phyloP scores from a whole-genome alignment of 768 basidiomycete genomes.

The Lactifluus volemus region DNA sequence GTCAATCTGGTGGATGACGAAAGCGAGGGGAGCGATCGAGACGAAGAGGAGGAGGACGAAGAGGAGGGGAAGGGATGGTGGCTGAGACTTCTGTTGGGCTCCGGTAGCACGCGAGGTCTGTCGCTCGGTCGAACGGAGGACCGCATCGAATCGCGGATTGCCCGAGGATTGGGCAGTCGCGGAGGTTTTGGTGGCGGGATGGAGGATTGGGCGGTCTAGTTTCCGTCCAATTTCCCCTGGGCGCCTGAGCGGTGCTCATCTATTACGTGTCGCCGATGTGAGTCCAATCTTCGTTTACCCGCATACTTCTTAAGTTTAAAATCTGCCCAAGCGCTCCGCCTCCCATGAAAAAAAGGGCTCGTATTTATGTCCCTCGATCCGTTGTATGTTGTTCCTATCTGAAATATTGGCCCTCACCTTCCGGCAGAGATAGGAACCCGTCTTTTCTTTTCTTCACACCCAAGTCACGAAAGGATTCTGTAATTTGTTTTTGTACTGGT shows the following conservation, averaged over 20 bases:
- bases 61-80: constrained; percentile 23
- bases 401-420: background rate
- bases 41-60: background rate
- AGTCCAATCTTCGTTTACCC: background rate
- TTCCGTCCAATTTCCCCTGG: too few relatives aligned
- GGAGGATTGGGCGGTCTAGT: constrained; percentile 44
- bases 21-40: background rate
- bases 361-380: background rate
- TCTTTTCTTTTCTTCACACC: background rate
- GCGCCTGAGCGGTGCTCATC: background rate
- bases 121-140: constrained; percentile 40
- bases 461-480: background rate
- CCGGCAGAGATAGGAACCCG: background rate
- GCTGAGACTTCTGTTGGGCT: constrained; percentile 26
- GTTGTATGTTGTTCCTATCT: background rate
- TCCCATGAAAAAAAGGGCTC: background rate
- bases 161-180: constrained; percentile 28
- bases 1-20: constrained; percentile 21
- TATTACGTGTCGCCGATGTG: background rate
- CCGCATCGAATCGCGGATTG: constrained; percentile 29
- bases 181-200: constrained; percentile 34
- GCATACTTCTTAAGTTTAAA: background rate
- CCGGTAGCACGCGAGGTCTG: constrained; percentile 12
- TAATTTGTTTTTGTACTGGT: background rate
- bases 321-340: constrained; percentile 4